A percentile compares a stretch with the other conserved stretches of the same genome.
Conservation (phyloP, 345 rosid genomes). For the Triadica sebifera region DNA sequence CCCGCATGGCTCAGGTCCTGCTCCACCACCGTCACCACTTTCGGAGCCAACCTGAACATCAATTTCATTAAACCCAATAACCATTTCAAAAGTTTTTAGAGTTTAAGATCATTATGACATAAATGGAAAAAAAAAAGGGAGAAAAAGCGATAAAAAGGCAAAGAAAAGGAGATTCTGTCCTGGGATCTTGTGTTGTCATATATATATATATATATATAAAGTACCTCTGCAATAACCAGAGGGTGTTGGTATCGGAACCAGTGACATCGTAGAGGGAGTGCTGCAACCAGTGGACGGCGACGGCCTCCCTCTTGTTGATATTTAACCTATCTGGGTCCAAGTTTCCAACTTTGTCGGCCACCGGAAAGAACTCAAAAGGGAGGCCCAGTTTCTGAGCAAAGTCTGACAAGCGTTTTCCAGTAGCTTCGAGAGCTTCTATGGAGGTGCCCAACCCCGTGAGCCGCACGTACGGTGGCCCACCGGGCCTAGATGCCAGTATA, state of each 20-base stretch:
- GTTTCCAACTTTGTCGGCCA: conserved; percentile 87
- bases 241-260: conserved; percentile 85
- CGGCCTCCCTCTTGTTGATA: conserved; percentile 81
- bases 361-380: conserved; percentile 80
- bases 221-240: conserved; percentile 87
- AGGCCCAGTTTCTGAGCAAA: conserved; percentile 85
- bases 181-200: conserved; percentile 18
- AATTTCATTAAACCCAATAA: background rate
- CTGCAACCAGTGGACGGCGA: conserved; percentile 97
- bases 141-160: background rate
- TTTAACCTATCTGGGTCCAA: conserved; percentile 72
- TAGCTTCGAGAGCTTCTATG: conserved; percentile 80
- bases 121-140: background rate
- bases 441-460: conserved; percentile 95
- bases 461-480: conserved; percentile 92
- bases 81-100: no score
- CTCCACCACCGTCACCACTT: conserved; percentile 95
- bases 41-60: conserved; percentile 72
- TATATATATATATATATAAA: background rate
- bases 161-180: background rate
- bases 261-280: conserved; percentile 97
- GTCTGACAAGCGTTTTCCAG: conserved; percentile 87
- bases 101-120: background rate
- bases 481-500: conserved; percentile 82
- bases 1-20: conserved; percentile 95